phyloP scores from a whole-genome alignment of 768 basidiomycete species.

The Mycena vitilis region DNA sequence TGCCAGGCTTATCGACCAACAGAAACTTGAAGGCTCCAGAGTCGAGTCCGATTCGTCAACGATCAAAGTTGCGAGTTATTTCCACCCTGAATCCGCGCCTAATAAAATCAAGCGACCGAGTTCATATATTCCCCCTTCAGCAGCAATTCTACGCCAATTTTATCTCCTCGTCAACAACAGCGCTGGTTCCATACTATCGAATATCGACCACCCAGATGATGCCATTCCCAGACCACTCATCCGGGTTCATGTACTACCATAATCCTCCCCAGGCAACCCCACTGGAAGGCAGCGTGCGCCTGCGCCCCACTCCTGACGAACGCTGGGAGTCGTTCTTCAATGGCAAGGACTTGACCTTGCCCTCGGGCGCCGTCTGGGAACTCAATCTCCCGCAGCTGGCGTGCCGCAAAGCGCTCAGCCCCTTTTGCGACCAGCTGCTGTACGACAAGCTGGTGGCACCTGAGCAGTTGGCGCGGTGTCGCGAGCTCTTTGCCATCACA shows the following conservation, averaged over 20 bases:
- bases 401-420: too few relatives aligned
- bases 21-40: too few relatives aligned
- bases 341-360: not conserved
- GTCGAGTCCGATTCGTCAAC: too few relatives aligned
- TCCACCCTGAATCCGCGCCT: not conserved
- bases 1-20: too few relatives aligned
- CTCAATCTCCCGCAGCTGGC: not conserved
- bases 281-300: constrained; percentile 1
- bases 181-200: too few relatives aligned
- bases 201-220: not conserved
- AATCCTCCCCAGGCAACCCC: not conserved
- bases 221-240: not conserved
- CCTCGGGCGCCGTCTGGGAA: not conserved
- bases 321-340: not conserved
- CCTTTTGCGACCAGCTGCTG: not conserved
- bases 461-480: not conserved
- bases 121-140: not conserved
- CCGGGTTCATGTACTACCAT: not conserved
- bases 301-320: not conserved
- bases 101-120: not conserved
- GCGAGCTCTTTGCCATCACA: too few relatives aligned
- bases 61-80: not conserved
- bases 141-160: not conserved
- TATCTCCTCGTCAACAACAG: not conserved
- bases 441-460: not conserved